Evolutionary conservation across 2,329 filamentous ascomycete genomes (phyloP).

Genomic region (Penicillium sp.): DNA sequence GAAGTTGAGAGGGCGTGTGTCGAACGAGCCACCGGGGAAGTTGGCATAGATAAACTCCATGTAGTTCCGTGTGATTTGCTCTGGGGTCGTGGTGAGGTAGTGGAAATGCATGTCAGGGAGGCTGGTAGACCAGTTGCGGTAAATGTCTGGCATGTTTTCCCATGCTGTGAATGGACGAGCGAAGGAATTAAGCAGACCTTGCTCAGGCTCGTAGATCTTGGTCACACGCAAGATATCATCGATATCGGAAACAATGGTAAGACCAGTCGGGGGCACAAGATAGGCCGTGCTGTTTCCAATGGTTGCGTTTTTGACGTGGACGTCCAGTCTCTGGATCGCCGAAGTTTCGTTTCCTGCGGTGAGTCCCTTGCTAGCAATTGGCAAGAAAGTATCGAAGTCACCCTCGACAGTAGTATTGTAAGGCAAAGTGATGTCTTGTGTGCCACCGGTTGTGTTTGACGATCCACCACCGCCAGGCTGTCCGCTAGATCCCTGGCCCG

Average conservation of each 20-base stretch:
- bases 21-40: constrained; percentile 75
- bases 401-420: constrained; percentile 67
- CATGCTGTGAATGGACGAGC: constrained; percentile 69
- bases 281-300: constrained; percentile 76
- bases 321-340: constrained; percentile 66
- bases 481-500: constrained; percentile 54
- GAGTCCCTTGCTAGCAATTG: constrained; percentile 59
- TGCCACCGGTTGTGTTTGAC: constrained; percentile 52
- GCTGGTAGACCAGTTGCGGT: constrained; percentile 70
- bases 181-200: constrained; percentile 76
- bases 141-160: constrained; percentile 80
- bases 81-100: constrained; percentile 78
- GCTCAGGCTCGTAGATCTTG: constrained; percentile 74
- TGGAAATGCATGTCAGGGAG: constrained; percentile 74
- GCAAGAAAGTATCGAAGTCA: constrained; percentile 72
- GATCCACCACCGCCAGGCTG: constrained; percentile 23
- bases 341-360: constrained; percentile 65
- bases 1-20: constrained; percentile 78
- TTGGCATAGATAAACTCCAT: constrained; percentile 76
- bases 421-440: constrained; percentile 64
- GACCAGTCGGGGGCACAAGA: constrained; percentile 68
- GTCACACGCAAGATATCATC: constrained; percentile 80
- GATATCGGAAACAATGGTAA: constrained; percentile 75
- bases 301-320: constrained; percentile 64
- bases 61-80: constrained; percentile 75